Base-by-base conservation (phyloP, 179 eudicot genomes). In the Spinacia oleracea region DNA sequence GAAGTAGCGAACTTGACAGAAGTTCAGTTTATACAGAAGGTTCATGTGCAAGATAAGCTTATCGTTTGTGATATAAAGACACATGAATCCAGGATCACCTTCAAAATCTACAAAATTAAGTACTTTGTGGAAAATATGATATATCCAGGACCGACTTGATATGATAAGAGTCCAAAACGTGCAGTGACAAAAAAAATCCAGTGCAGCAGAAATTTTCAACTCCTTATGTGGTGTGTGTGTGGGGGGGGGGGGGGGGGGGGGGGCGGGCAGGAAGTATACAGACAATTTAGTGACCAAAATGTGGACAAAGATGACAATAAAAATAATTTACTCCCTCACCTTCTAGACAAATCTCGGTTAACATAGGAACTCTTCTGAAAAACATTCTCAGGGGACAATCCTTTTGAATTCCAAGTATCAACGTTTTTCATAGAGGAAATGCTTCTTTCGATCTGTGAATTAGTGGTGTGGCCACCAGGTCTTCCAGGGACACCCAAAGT, bases 351-450 rank as follows among this genome's bases (percentile, higher is more conserved):
- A 27, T 46, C 74, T 46, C 35, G 34, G 20, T 43, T 10, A 46
- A 8, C 56, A 70, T 45, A 43, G 56, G 74, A 45, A 27, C 32
- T 70, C 56, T 55, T 70, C 35, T 70, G 53, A 43, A 43, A 23
- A 23, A 45, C 74, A 70, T 25, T 56, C 35, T 43, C 56, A 43
- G 56, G 8, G 32, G 73, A 70, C 34, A 70, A 46, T 43, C 46
- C 74, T 70, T 70, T 70, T 70, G 56, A 46, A 11, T 16, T 70
- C 74, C 74, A 25, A 23, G n/a, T 15, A 43, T 45, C n/a, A 46
- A 27, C 74, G 46, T 29, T 70, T 21, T 70, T 46, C 2, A 34
- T 21, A 1, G 55, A 38, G 56, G 74, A 45, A 12, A 45, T 27
- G 38, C 12, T 70, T 70, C 56, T 70, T 46, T 45, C 74, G 14